Evolutionary conservation across 2,329 filamentous ascomycete species (phyloP).

Genomic region (Scytalidium sp.): DNA sequence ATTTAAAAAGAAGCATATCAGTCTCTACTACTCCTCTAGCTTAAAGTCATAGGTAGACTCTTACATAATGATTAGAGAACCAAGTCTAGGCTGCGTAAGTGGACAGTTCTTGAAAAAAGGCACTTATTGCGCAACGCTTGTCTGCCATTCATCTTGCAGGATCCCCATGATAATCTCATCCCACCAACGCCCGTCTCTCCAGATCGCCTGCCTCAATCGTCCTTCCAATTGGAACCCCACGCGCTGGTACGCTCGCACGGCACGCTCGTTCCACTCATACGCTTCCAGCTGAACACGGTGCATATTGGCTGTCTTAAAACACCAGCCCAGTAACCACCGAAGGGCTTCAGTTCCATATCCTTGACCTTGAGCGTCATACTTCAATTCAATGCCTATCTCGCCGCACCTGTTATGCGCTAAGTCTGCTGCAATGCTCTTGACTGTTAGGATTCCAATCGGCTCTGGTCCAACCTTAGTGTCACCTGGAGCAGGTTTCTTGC

Average conservation of each 20-base stretch:
- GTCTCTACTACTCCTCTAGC: too few species aligned
- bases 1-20: too few species aligned
- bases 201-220: background rate
- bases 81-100: too few species aligned
- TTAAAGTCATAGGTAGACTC: too few species aligned
- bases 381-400: background rate
- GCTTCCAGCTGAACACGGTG: slow-evolving; percentile 40
- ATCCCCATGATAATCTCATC: background rate
- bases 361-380: slow-evolving; percentile 5
- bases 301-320: slow-evolving; percentile 39
- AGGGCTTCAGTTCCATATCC: slow-evolving; percentile 47
- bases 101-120: too few species aligned
- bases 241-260: slow-evolving; percentile 38
- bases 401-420: background rate
- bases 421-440: background rate
- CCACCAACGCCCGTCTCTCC: background rate
- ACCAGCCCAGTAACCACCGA: slow-evolving; percentile 43
- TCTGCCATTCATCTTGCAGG: background rate
- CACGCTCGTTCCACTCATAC: slow-evolving; percentile 40
- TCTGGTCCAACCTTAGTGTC: background rate
- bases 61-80: too few species aligned
- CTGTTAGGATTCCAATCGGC: background rate
- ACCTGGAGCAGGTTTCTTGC: background rate
- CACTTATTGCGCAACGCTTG: background rate
- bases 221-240: slow-evolving; percentile 45